Evolutionary conservation across 257 asterid genomes (phyloP), one percentile per base, ranked within the genome.

Genomic region (Apocynum venetum): DNA sequence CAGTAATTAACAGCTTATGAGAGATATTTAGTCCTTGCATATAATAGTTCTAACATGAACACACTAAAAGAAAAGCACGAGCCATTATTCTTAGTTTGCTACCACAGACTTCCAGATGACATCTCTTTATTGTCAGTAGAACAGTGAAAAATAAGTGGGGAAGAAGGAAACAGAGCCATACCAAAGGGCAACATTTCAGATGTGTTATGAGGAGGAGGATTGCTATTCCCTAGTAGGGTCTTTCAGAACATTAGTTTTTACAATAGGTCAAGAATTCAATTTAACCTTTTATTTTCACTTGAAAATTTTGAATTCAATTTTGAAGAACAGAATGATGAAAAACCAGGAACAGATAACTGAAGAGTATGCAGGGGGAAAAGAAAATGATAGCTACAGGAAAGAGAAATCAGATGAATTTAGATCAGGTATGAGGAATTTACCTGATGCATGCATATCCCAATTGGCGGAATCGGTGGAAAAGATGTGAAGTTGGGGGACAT

Each of bases 381-480:
- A 35, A 48, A 76, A 63, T 6, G 36, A 76, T 63, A 48, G 35
- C 48, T 31, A 49, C 13, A 75, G 48, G 12, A 55, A 47, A 75
- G 68, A 44, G 55, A 60, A 19, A 44, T 48, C 63, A 55, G 48
- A 68, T 69, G 55, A 79, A 59, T 47, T 35, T 15, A 41, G 65
- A 71, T 38, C 69, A 65, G 8, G 43, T 7, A 51, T 51, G 60
- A 70, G 57, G 20, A 71, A 65, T 78, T 82, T 81, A 96, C 99
- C 91, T 91, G 83, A 96, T 88, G 77, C 99, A 96, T 79, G 99
- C 94, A 85, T 89, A 92, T 88, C 99, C 99, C 91, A 96, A 85
- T 83, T 88, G 93, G 78, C 98, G 99, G 87, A 96, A 96, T n/a
- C 97, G 96, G 82, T 96, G 97, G 85, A 93, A 96, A 87, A 96